Percentiles rank a stretch among this genome's conserved stretches.
These are phyloP conservation scores for Xylaria acuta DNA, from an alignment of 495 filamentous ascomycete species.

Conservation along the genomic window DNA sequence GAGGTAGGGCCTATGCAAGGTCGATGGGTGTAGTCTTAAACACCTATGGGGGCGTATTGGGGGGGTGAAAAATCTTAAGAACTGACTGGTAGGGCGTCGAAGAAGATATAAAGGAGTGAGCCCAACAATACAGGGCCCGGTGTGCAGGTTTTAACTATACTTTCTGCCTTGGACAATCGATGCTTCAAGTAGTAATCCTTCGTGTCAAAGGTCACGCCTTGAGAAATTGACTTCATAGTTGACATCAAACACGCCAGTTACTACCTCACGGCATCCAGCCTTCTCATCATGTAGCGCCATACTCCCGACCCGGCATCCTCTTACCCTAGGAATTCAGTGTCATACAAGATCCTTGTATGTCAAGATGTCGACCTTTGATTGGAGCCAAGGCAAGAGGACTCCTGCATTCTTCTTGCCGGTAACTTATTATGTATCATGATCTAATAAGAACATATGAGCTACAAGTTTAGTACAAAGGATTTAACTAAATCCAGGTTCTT, in stretches of 20 bases:
- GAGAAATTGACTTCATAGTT: neutral
- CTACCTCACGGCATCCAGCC: slow-evolving; percentile 1
- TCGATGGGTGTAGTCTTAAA: slow-evolving; percentile 40
- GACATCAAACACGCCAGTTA: slow-evolving; percentile 14
- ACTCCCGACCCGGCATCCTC: slow-evolving; percentile 7
- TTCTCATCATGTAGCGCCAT: slow-evolving; percentile 11
- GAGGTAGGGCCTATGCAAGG: slow-evolving; percentile 35
- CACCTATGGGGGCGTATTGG: slow-evolving; percentile 20
- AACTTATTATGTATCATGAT: slow-evolving; percentile 16
- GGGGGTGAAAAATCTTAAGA: slow-evolving; percentile 1
- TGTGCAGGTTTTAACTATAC: neutral
- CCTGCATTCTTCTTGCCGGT: slow-evolving; percentile 22
- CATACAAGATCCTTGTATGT: slow-evolving; percentile 29
- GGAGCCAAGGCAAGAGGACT: slow-evolving; percentile 17
- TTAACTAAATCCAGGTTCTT: slow-evolving; percentile 28
- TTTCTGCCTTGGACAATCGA: slow-evolving; percentile 1
- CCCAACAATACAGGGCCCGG: slow-evolving; percentile 19
- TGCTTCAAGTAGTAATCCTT: slow-evolving; percentile 13
- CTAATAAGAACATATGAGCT: slow-evolving; percentile 17
- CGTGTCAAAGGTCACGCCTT: neutral
- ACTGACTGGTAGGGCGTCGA: slow-evolving; percentile 12
- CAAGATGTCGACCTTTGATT: slow-evolving; percentile 12
- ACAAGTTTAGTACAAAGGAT: slow-evolving; percentile 25
- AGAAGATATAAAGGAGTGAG: slow-evolving; percentile 23
- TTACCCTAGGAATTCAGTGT: slow-evolving; percentile 21